Conservation (phyloP, 768 basidiomycete genomes). For the Collybia nuda region DNA sequence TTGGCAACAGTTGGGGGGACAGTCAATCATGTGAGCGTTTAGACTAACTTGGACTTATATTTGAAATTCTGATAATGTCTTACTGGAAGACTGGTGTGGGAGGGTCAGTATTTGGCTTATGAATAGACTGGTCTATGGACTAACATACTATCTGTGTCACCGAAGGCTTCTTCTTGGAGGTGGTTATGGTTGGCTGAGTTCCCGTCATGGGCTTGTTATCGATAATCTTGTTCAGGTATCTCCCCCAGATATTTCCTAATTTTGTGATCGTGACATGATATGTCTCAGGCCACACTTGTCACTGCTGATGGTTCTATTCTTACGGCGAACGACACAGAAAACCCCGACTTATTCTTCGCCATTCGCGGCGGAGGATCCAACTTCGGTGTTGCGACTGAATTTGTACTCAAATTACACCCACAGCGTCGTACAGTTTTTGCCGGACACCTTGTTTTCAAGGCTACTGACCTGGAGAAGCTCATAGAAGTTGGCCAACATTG, state of each 20-base stretch:
- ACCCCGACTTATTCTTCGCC: slow-evolving; percentile 52
- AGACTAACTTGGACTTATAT: too few relatives aligned
- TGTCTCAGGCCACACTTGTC: slow-evolving; percentile 13
- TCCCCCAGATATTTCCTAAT: background rate
- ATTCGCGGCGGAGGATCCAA: slow-evolving; percentile 54
- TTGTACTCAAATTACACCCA: slow-evolving; percentile 46
- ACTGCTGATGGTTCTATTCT: slow-evolving; percentile 11
- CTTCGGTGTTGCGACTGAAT: slow-evolving; percentile 56
- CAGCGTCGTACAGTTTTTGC: slow-evolving; percentile 48
- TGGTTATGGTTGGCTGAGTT: slow-evolving; percentile 55
- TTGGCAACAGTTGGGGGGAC: slow-evolving; percentile 1
- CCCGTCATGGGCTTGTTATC: slow-evolving; percentile 42
- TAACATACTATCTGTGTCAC: background rate
- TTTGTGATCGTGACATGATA: background rate
- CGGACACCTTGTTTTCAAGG: slow-evolving; percentile 37
- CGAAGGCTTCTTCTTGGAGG: slow-evolving; percentile 50
- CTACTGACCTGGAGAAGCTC: slow-evolving; percentile 26
- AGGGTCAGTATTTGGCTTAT: slow-evolving; percentile 31
- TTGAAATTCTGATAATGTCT: background rate
- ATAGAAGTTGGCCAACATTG: slow-evolving; percentile 34
- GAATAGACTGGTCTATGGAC: slow-evolving; percentile 13
- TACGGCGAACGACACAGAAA: slow-evolving; percentile 30
- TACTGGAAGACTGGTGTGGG: slow-evolving; percentile 51
- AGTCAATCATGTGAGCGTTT: background rate
- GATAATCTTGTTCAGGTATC: slow-evolving; percentile 44